Evolutionary conservation across 345 rosid genomes (phyloP), one percentile per base, ranked within the genome.

Genomic region (Gossypium arboreum): DNA sequence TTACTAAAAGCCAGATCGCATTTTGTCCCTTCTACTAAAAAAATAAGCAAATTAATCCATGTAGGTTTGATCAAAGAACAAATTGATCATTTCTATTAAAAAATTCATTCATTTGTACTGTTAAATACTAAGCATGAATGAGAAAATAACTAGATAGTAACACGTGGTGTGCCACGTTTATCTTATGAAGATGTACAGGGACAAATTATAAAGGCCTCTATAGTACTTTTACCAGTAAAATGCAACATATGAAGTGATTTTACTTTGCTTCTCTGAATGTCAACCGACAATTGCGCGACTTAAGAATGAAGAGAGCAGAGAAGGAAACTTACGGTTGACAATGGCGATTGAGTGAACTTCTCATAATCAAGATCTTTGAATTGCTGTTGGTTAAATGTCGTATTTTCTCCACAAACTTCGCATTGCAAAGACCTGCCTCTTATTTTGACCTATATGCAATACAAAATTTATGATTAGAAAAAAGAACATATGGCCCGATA

Each of bases 361-460:
- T 89, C 99, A 34, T 95, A 95, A 75, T 95, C 96, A 69, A 95
- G 93, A 58, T 83, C 82, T 77, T 73, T 88, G 74, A 95, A 95
- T 54, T 81, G 80, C 77, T 87, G 83, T 76, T 75, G 79, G 60
- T 77, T 71, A 78, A 95, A 87, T 69, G 84, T 60, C 48, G 92
- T 34, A 79, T 83, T 82, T 76, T 91, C 96, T 76, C 99, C 89
- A 78, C 96, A 90, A 67, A 79, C 96, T 83, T 83, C 88, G 64
- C 98, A 93, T 15, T 87, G 88, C n/a, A 81, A 27, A 74, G 90
- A 88, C 71, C 88, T 87, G 76, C 92, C 84, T 83, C 99, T 87
- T 59, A 95, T 88, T 82, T 91, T 95, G 66, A 93, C 97, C 99
- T 90, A 78, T 90, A 79, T 45, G 27, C 62, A 75, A 81, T 29